phyloP scores from a whole-genome alignment of 257 asterid genomes.

The Nicotiana sylvestris region DNA sequence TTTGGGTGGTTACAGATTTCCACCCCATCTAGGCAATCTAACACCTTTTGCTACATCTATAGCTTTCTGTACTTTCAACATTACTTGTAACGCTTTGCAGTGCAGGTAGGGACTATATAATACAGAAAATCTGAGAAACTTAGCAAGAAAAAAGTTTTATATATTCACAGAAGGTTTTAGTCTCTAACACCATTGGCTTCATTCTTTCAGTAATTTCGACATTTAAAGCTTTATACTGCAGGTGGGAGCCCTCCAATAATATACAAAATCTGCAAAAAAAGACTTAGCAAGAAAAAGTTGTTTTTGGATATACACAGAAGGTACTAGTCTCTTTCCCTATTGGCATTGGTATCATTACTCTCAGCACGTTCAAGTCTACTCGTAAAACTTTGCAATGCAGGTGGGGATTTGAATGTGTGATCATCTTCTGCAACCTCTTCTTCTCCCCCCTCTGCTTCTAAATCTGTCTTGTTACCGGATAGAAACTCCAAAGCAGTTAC shows the following conservation, averaged over 20 bases:
- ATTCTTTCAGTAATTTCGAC: background rate
- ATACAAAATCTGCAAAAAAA: background rate
- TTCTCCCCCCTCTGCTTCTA: conserved; percentile 15
- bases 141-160: background rate
- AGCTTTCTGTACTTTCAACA: background rate
- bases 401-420: background rate
- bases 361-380: conserved; percentile 9
- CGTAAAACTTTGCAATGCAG: conserved; percentile 11
- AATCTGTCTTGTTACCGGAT: conserved; percentile 21
- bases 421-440: background rate
- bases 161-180: conserved; percentile 5
- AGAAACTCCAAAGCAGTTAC: conserved; percentile 65
- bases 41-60: background rate
- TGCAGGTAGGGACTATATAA: background rate
- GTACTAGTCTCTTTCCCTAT: conserved; percentile 2
- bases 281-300: background rate
- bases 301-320: background rate
- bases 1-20: too few relatives aligned
- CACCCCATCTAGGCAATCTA: background rate
- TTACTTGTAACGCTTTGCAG: background rate
- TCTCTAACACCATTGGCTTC: background rate
- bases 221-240: background rate
- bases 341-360: background rate
- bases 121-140: background rate
- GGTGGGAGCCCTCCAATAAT: background rate